Conservation (phyloP, 768 basidiomycete species). For the Leccinellum albellum region DNA sequence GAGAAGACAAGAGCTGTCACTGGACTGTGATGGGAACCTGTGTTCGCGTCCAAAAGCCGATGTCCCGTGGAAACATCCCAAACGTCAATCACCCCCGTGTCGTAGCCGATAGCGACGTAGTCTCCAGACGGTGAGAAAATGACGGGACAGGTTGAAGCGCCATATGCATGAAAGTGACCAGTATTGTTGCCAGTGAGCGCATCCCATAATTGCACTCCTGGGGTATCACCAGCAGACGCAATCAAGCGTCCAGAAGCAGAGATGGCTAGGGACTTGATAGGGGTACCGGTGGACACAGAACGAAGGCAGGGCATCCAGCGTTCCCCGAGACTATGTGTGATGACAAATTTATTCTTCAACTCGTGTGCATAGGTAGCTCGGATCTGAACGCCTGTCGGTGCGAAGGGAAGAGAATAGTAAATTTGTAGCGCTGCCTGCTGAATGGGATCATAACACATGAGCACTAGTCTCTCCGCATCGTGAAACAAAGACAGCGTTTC, state of each 20-base stretch:
- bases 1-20: conserved; percentile 14
- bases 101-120: conserved; percentile 12
- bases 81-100: conserved; percentile 10
- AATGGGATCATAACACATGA: conserved; percentile 20
- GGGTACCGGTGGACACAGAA: conserved; percentile 6
- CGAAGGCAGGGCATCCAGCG: conserved; percentile 14
- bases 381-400: conserved; percentile 5
- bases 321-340: conserved; percentile 8
- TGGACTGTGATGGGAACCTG: not conserved
- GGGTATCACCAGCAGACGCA: conserved; percentile 26
- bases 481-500: conserved; percentile 9
- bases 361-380: conserved; percentile 10
- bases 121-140: conserved; percentile 14
- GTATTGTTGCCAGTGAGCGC: conserved; percentile 10
- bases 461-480: conserved; percentile 18
- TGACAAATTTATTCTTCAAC: conserved; percentile 9
- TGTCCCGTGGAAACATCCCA: conserved; percentile 20
- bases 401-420: conserved; percentile 12
- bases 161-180: conserved; percentile 9
- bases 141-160: conserved; percentile 12
- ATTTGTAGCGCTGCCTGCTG: conserved; percentile 16
- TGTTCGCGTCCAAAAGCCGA: conserved; percentile 2
- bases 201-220: conserved; percentile 33
- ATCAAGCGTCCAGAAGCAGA: conserved; percentile 17
- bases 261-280: conserved; percentile 13